A percentile compares a stretch with the other conserved stretches of the same genome.
Conservation (phyloP, 495 filamentous ascomycete species). For the Penicillium bovifimosum region DNA sequence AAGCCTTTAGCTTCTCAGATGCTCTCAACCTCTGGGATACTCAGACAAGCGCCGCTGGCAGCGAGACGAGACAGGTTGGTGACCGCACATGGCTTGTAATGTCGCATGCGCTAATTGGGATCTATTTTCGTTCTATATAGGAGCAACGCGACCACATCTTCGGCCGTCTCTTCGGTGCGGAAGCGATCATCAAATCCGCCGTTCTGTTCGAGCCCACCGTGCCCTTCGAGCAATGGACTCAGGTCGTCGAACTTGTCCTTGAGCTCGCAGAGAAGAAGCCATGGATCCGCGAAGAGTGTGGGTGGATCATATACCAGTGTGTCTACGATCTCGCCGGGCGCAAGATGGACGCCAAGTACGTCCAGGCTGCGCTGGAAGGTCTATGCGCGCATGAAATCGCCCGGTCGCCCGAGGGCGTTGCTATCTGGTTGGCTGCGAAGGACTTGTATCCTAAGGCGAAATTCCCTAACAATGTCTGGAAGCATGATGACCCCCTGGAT, state of each 20-base stretch:
- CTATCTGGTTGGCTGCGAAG: constrained; percentile 72
- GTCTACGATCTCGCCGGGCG: constrained; percentile 39
- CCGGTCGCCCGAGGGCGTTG: constrained; percentile 79
- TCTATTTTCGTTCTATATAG: constrained; percentile 34
- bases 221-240: constrained; percentile 51
- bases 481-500: constrained; percentile 60
- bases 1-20: constrained; percentile 41
- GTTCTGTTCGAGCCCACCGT: constrained; percentile 55
- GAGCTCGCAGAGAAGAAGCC: constrained; percentile 60
- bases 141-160: constrained; percentile 82
- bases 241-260: constrained; percentile 49
- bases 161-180: constrained; percentile 78
- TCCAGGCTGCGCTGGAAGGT: constrained; percentile 55
- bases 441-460: constrained; percentile 57
- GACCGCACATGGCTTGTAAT: not conserved
- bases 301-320: constrained; percentile 57
- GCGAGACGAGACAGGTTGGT: constrained; percentile 57
- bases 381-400: constrained; percentile 58
- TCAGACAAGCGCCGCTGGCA: constrained; percentile 59
- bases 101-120: constrained; percentile 10
- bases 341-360: constrained; percentile 38
- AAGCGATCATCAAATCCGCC: constrained; percentile 76
- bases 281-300: constrained; percentile 86
- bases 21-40: constrained; percentile 61
- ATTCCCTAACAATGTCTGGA: constrained; percentile 69